Conservation (phyloP, 225 moss, liverwort and hornwort species). For the Takakia lepidozioides region DNA sequence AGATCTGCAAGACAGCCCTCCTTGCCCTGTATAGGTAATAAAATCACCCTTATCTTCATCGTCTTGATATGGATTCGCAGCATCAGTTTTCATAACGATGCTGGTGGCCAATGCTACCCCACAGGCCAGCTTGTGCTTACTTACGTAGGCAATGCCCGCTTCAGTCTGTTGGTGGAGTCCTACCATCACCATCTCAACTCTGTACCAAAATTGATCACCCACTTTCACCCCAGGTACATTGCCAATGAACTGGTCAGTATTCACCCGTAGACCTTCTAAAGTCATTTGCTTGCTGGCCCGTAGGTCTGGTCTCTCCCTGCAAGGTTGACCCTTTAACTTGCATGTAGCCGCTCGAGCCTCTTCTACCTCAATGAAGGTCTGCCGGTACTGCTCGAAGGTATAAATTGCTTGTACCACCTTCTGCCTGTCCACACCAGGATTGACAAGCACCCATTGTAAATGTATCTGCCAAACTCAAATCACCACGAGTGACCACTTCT, state of each 20-base stretch:
- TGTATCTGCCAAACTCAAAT: no score
- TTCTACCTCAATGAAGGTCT: slow-evolving; percentile 5
- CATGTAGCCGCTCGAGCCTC: background rate
- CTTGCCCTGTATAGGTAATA: slow-evolving; percentile 10
- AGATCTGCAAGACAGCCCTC: background rate
- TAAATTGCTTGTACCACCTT: slow-evolving; percentile 5
- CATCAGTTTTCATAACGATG: slow-evolving; percentile 10
- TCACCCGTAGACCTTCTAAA: slow-evolving; percentile 1
- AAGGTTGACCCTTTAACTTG: background rate
- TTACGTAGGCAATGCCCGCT: slow-evolving; percentile 4
- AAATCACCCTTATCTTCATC: slow-evolving; percentile 5
- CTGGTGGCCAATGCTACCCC: slow-evolving; percentile 10
- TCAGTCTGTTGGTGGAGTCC: slow-evolving; percentile 9
- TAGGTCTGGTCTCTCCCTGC: slow-evolving; percentile 1
- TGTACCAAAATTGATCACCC: slow-evolving; percentile 6
- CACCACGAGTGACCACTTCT: no score
- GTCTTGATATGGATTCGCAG: slow-evolving; percentile 5
- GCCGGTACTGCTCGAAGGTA: slow-evolving; percentile 4
- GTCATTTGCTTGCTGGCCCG: slow-evolving; percentile 4
- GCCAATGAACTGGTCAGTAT: slow-evolving; percentile 4
- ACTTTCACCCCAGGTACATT: slow-evolving; percentile 5
- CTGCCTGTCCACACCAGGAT: no score
- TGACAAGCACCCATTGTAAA: no score
- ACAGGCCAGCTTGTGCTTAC: background rate
- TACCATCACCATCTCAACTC: slow-evolving; percentile 10